These are phyloP conservation scores for Schoenoplectus tabernaemontani DNA, from an alignment of 202 grass and related monocot genomes.

Conservation along the genomic window DNA sequence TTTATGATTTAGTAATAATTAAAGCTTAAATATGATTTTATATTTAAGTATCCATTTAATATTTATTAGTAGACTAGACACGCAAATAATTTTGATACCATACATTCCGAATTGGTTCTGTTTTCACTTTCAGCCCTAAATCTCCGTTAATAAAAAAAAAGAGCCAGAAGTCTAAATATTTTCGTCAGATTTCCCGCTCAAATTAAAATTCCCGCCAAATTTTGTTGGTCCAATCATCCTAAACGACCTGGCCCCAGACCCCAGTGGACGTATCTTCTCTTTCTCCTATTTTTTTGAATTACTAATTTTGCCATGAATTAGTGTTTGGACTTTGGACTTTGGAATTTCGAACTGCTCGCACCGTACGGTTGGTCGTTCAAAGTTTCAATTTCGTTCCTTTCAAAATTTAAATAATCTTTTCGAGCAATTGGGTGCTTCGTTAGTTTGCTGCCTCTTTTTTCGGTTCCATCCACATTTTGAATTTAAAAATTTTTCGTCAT, in stretches of 20 bases:
- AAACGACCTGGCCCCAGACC: background rate
- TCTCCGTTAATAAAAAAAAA: background rate
- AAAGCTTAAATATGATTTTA: too few species aligned
- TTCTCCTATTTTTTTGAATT: background rate
- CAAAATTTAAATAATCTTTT: background rate
- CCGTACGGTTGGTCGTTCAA: background rate
- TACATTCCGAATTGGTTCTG: too few species aligned
- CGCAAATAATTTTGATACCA: too few species aligned
- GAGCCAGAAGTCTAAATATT: background rate
- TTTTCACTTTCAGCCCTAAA: background rate
- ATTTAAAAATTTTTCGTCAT: background rate
- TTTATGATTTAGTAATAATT: too few species aligned
- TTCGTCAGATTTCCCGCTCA: background rate
- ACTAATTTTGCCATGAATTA: background rate
- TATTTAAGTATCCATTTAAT: too few species aligned
- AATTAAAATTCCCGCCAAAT: conserved; percentile 3
- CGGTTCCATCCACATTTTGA: background rate
- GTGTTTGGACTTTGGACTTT: too few species aligned
- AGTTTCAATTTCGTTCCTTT: background rate
- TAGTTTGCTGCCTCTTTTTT: too few species aligned
- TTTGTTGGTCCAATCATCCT: background rate
- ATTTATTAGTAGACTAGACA: too few species aligned
- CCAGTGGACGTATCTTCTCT: background rate
- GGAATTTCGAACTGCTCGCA: background rate
- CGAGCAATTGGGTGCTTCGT: background rate